Conservation (phyloP, 2,329 filamentous ascomycete genomes). For the Acephala macrosclerotiorum region DNA sequence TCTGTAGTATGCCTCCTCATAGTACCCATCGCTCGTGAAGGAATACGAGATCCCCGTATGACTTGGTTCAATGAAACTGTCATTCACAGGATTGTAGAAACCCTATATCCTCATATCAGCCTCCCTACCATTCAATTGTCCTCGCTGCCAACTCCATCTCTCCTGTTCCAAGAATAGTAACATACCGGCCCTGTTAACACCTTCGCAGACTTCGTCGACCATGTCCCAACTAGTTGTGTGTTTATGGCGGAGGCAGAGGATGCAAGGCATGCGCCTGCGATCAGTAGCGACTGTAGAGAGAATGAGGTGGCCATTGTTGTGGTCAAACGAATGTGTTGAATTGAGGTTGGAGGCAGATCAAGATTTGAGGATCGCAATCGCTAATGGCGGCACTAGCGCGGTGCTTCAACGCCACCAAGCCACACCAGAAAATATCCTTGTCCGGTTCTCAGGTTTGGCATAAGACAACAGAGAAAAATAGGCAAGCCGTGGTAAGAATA, state of each 20-base stretch:
- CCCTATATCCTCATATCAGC: conserved; percentile 52
- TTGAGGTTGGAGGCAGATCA: conserved; percentile 14
- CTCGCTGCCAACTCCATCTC: conserved; percentile 26
- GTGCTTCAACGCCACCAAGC: conserved; percentile 18
- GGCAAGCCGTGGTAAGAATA: not conserved
- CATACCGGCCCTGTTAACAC: conserved; percentile 74
- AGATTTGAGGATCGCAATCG: conserved; percentile 27
- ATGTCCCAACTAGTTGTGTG: conserved; percentile 69
- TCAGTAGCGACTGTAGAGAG: conserved; percentile 47
- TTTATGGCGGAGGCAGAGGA: conserved; percentile 49
- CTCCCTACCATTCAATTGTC: conserved; percentile 14
- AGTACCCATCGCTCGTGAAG: conserved; percentile 72
- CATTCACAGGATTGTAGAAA: conserved; percentile 73
- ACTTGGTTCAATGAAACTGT: conserved; percentile 70
- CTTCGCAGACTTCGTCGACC: conserved; percentile 74
- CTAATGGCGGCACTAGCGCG: conserved; percentile 20
- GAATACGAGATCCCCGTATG: conserved; percentile 77
- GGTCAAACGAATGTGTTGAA: conserved; percentile 27
- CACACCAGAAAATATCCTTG: not conserved
- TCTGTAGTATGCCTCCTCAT: conserved; percentile 74
- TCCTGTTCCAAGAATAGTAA: conserved; percentile 41
- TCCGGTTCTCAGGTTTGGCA: not conserved
- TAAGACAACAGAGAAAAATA: not conserved
- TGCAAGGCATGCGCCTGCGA: conserved; percentile 39
- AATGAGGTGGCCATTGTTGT: conserved; percentile 41